These are phyloP conservation scores for Trypanosoma platydactyli DNA, from an alignment of 208 protist genomes.

Conservation along the genomic window DNA sequence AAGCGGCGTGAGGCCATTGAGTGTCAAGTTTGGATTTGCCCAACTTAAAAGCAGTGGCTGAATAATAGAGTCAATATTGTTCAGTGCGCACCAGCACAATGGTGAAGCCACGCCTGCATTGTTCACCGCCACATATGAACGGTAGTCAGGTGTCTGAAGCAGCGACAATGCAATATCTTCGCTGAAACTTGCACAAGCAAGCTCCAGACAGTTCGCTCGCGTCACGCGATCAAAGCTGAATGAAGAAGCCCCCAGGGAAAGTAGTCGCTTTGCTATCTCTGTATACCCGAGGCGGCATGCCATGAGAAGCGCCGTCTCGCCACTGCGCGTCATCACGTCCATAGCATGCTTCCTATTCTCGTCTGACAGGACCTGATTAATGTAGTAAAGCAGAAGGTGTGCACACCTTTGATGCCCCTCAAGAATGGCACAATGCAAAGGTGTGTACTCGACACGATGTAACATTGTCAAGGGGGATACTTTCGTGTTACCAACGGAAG, in stretches of 20 bases:
- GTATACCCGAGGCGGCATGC: conserved; percentile 61
- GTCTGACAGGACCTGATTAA: conserved; percentile 10
- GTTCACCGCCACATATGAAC: conserved; percentile 62
- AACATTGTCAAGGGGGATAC: conserved; percentile 14
- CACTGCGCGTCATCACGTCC: conserved; percentile 62
- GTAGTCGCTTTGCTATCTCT: conserved; percentile 51
- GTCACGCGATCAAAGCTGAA: conserved; percentile 68
- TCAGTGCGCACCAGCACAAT: conserved; percentile 81
- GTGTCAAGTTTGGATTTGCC: conserved; percentile 49
- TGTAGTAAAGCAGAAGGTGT: conserved; percentile 32
- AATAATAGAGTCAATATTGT: conserved; percentile 67
- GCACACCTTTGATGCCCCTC: conserved; percentile 44
- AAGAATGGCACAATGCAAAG: conserved; percentile 66
- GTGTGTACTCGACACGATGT: conserved; percentile 56
- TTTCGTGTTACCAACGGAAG: not conserved
- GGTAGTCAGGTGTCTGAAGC: conserved; percentile 40
- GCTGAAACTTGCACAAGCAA: conserved; percentile 70
- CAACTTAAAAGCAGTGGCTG: conserved; percentile 51
- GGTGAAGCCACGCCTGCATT: conserved; percentile 70
- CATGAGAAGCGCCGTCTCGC: conserved; percentile 67
- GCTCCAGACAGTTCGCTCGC: conserved; percentile 63
- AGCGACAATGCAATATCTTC: conserved; percentile 57
- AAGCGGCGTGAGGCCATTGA: conserved; percentile 70
- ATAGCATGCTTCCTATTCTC: conserved; percentile 40
- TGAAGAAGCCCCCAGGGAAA: conserved; percentile 58